Evolutionary conservation across 1,139 yeast genomes (phyloP).

Genomic region (Blastobotrys serpentis): DNA sequence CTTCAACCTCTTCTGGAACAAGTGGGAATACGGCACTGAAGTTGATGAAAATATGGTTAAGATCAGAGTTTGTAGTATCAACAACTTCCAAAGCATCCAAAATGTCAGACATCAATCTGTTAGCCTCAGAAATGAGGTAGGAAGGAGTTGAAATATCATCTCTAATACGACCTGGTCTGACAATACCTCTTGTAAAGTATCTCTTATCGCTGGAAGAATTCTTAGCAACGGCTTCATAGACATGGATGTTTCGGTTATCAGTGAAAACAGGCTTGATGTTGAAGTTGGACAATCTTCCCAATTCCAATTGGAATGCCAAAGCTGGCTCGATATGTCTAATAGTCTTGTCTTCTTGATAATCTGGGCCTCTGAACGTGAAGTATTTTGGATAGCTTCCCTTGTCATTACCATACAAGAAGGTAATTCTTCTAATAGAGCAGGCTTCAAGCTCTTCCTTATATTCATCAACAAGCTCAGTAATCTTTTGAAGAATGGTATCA

Average conservation of each 20-base stretch:
- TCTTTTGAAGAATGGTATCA: slow-evolving; percentile 60
- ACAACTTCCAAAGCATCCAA: slow-evolving; percentile 91
- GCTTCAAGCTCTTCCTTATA: slow-evolving; percentile 65
- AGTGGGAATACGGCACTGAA: slow-evolving; percentile 94
- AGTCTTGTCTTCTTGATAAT: slow-evolving; percentile 70
- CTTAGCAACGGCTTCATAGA: slow-evolving; percentile 94
- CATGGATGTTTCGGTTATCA: slow-evolving; percentile 96
- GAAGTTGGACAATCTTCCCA: slow-evolving; percentile 91
- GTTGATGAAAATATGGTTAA: slow-evolving; percentile 94
- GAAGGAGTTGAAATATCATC: slow-evolving; percentile 92
- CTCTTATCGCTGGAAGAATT: slow-evolving; percentile 91
- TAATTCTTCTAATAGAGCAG: slow-evolving; percentile 83
- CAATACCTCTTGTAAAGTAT: slow-evolving; percentile 94
- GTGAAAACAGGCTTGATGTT: slow-evolving; percentile 93
- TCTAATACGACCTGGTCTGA: slow-evolving; percentile 91
- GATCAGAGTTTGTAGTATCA: slow-evolving; percentile 91
- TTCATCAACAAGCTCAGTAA: slow-evolving; percentile 65
- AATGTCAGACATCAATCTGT: slow-evolving; percentile 91
- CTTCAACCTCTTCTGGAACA: slow-evolving; percentile 92
- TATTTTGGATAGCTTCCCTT: slow-evolving; percentile 91
- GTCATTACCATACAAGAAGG: slow-evolving; percentile 81
- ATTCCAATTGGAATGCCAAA: slow-evolving; percentile 92
- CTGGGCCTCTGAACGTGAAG: slow-evolving; percentile 91
- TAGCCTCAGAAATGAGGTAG: slow-evolving; percentile 92
- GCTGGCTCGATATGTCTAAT: slow-evolving; percentile 99